phyloP scores from a whole-genome alignment of 371 early-diverging fungal genomes.

The Phascolomyces articulosus region DNA sequence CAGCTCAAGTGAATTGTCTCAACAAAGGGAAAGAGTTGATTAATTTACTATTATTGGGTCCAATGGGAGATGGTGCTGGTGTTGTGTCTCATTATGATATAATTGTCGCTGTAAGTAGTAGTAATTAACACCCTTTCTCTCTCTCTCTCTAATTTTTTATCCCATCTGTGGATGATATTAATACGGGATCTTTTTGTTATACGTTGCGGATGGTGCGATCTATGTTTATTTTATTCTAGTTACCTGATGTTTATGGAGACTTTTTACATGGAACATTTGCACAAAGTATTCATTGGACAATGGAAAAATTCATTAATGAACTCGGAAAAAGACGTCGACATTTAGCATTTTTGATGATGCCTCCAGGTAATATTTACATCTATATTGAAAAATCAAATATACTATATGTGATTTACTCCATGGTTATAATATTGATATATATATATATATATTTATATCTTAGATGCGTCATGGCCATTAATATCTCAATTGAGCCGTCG shows the following conservation, averaged over 20 bases:
- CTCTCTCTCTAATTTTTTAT: too few species aligned
- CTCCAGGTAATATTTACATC: constrained; percentile 40
- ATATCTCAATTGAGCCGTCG: constrained; percentile 77
- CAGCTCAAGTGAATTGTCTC: constrained; percentile 39
- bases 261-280: constrained; percentile 51
- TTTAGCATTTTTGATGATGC: constrained; percentile 65
- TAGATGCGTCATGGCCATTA: constrained; percentile 81
- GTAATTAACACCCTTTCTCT: too few species aligned
- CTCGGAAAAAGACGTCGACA: constrained; percentile 59
- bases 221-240: constrained; percentile 13
- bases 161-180: too few species aligned
- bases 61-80: constrained; percentile 50
- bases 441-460: too few species aligned
- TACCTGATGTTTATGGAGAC: constrained; percentile 55
- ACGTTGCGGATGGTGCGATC: neutral
- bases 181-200: too few species aligned
- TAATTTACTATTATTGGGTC: constrained; percentile 46
- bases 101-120: constrained; percentile 45
- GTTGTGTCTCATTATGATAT: constrained; percentile 55
- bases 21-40: constrained; percentile 54
- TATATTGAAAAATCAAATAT: neutral
- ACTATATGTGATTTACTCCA: too few species aligned
- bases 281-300: constrained; percentile 67
- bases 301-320: constrained; percentile 66
- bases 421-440: too few species aligned